phyloP scores from a whole-genome alignment of 345 rosid species.

The Gossypium thurberi region DNA sequence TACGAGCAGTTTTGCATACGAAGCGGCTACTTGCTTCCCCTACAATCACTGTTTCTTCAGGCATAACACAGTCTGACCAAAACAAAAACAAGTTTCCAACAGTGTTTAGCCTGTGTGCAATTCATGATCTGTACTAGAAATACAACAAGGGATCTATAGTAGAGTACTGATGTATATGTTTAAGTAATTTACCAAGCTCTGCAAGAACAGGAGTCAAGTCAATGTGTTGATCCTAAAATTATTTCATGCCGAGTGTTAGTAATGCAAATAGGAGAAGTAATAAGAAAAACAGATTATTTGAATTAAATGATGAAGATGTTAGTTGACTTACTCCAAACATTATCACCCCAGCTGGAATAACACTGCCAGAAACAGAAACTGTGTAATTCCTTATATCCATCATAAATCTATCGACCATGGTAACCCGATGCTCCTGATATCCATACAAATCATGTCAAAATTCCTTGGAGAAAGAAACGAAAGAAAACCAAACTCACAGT shows the following conservation, averaged over 20 bases:
- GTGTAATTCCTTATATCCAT: conserved; percentile 25
- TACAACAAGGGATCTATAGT: neutral
- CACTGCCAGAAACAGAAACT: conserved; percentile 19
- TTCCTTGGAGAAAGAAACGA: neutral
- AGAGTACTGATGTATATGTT: neutral
- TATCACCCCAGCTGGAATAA: conserved; percentile 31
- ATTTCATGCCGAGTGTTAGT: conserved; percentile 12
- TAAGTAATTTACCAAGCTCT: conserved; percentile 25
- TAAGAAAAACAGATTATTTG: neutral
- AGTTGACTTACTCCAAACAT: conserved; percentile 35
- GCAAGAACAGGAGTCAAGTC: conserved; percentile 31
- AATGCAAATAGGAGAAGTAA: neutral
- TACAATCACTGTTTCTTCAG: conserved; percentile 33
- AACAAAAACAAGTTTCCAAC: neutral
- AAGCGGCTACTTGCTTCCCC: conserved; percentile 36
- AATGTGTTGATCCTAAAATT: conserved; percentile 20
- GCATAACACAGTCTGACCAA: conserved; percentile 26
- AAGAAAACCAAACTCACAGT: neutral
- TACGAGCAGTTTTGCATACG: conserved; percentile 14
- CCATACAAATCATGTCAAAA: neutral
- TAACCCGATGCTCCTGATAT: conserved; percentile 13
- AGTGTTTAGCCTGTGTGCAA: neutral
- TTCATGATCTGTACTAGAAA: neutral
- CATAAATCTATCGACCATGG: conserved; percentile 27
- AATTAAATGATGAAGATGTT: neutral